Conservation (phyloP, 768 basidiomycete genomes). For the Austroboletus eburneus region DNA sequence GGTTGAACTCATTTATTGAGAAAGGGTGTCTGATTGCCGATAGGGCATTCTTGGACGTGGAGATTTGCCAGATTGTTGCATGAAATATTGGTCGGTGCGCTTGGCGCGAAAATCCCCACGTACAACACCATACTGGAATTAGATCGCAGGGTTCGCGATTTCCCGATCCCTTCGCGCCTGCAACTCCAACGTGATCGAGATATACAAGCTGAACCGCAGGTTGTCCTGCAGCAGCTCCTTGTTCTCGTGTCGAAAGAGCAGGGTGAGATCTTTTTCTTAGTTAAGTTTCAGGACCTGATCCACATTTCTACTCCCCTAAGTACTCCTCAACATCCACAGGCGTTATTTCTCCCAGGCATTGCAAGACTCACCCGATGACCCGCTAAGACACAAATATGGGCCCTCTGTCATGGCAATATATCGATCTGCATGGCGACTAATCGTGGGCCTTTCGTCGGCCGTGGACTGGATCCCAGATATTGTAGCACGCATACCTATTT, state of each 20-base stretch:
- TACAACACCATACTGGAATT: slow-evolving; percentile 53
- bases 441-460: slow-evolving; percentile 44
- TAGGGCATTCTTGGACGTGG: slow-evolving; percentile 55
- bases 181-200: slow-evolving; percentile 32
- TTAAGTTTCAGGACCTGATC: too few species aligned
- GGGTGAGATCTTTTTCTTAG: slow-evolving; percentile 32
- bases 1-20: not conserved
- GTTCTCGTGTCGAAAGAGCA: slow-evolving; percentile 47
- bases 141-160: slow-evolving; percentile 59
- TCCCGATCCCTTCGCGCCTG: slow-evolving; percentile 46
- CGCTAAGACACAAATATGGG: slow-evolving; percentile 57
- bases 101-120: slow-evolving; percentile 48
- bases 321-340: slow-evolving; percentile 61
- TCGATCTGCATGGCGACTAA: slow-evolving; percentile 66
- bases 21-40: not conserved
- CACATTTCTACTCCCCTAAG: too few species aligned
- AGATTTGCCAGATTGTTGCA: slow-evolving; percentile 53
- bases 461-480: slow-evolving; percentile 40
- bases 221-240: slow-evolving; percentile 40
- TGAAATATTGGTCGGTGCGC: slow-evolving; percentile 44
- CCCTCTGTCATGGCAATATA: slow-evolving; percentile 71
- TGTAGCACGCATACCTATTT: slow-evolving; percentile 42
- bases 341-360: slow-evolving; percentile 66
- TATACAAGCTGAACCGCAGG: slow-evolving; percentile 14
- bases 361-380: slow-evolving; percentile 52